Evolutionary conservation across 1,284 basidiomycete species (phyloP).

Genomic region (Trametes pubescens): DNA sequence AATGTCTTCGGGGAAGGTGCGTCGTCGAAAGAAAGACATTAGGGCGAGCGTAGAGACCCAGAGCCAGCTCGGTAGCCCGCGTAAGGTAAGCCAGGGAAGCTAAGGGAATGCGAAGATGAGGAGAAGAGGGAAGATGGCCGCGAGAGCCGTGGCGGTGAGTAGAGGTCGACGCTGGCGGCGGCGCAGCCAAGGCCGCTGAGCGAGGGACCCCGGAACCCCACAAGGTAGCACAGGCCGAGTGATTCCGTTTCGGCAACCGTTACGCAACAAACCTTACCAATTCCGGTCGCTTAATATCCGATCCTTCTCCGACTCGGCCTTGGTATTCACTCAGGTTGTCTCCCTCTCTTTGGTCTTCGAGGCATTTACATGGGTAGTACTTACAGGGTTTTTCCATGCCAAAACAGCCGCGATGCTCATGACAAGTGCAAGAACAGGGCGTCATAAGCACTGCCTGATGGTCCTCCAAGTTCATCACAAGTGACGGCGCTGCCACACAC

Average conservation of each 20-base stretch:
- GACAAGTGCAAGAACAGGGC: too few relatives aligned
- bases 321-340: too few relatives aligned
- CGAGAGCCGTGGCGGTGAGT: constrained; percentile 23
- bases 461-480: too few relatives aligned
- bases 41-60: constrained; percentile 30
- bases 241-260: background rate
- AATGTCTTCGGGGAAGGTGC: constrained; percentile 46
- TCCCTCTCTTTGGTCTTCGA: too few relatives aligned
- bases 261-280: background rate
- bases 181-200: constrained; percentile 31
- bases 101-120: constrained; percentile 19
- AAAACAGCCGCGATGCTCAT: too few relatives aligned
- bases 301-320: too few relatives aligned
- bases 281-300: too few relatives aligned
- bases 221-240: constrained; percentile 1
- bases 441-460: too few relatives aligned
- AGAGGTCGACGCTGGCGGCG: constrained; percentile 21
- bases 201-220: constrained; percentile 27
- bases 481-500: too few relatives aligned
- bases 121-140: constrained; percentile 25
- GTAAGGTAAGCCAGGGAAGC: constrained; percentile 16
- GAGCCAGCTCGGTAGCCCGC: constrained; percentile 38
- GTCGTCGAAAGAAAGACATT: constrained; percentile 42
- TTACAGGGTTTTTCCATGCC: too few relatives aligned
- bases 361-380: too few relatives aligned